A percentile compares a stretch with the other conserved stretches of the same genome.
These are phyloP conservation scores for Saccharomycopsis olivae DNA, from an alignment of 805 yeast genomes.

Conservation along the genomic window DNA sequence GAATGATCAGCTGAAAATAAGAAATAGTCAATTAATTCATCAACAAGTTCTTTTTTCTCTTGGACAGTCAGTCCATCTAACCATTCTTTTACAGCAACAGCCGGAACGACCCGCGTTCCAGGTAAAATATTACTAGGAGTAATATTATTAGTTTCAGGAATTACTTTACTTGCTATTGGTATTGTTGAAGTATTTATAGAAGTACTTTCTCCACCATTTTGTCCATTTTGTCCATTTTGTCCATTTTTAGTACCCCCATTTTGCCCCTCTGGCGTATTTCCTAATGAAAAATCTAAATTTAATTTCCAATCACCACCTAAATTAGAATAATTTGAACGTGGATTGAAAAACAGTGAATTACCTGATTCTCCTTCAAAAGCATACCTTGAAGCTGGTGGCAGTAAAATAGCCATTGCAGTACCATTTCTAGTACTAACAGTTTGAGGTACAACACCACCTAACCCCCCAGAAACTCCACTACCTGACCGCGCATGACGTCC, in stretches of 20 bases:
- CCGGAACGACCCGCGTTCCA: too few relatives aligned
- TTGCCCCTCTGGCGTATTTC: conserved; percentile 4
- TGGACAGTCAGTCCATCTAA: conserved; percentile 9
- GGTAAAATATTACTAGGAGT: conserved; percentile 9
- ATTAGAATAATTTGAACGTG: conserved; percentile 11
- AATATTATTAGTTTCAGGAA: background rate
- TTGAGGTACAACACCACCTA: background rate
- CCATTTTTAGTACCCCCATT: conserved; percentile 6
- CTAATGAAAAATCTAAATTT: conserved; percentile 13
- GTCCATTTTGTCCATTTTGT: background rate
- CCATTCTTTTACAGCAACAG: conserved; percentile 11
- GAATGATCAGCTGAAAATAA: conserved; percentile 16
- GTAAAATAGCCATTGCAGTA: conserved; percentile 27
- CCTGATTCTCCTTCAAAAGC: conserved; percentile 20
- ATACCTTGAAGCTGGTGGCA: conserved; percentile 31
- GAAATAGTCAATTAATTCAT: conserved; percentile 17
- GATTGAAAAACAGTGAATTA: conserved; percentile 4
- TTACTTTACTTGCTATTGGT: background rate
- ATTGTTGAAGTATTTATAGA: background rate
- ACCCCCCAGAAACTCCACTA: background rate
- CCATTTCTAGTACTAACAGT: background rate
- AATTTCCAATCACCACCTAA: conserved; percentile 17
- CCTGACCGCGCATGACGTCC: background rate
- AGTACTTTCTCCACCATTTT: background rate
- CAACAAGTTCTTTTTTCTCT: conserved; percentile 14